phyloP scores from a whole-genome alignment of 164 flowering plant species.

The Amborella trichopoda region DNA sequence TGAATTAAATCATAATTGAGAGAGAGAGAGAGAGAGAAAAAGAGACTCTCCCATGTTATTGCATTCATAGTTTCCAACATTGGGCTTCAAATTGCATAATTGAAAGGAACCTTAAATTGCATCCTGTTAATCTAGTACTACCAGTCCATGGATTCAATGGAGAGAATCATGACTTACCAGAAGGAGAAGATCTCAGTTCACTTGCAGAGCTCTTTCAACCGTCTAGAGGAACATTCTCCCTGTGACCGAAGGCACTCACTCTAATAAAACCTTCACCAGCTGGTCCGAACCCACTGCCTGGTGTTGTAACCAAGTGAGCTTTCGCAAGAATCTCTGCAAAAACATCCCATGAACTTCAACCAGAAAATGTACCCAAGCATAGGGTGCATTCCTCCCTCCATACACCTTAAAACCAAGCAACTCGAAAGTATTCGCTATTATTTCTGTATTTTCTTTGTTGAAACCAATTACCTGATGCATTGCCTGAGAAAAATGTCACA shows the following conservation, averaged over 20 bases:
- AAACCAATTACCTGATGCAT: constrained; percentile 58
- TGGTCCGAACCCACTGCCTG: constrained; percentile 95
- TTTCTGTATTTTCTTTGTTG: constrained; percentile 76
- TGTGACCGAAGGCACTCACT: constrained; percentile 88
- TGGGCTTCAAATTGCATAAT: too few species aligned
- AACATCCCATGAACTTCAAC: constrained; percentile 93
- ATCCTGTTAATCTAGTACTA: too few species aligned
- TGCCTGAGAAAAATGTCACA: constrained; percentile 65
- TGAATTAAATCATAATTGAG: too few species aligned
- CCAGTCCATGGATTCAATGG: too few species aligned
- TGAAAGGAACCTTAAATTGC: too few species aligned
- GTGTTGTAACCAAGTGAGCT: constrained; percentile 88
- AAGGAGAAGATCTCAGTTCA: too few species aligned
- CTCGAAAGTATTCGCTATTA: constrained; percentile 67
- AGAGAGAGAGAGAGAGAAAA: too few species aligned
- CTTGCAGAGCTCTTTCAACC: constrained; percentile 62
- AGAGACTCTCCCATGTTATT: too few species aligned
- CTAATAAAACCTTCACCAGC: constrained; percentile 91
- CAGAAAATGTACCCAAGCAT: constrained; percentile 91
- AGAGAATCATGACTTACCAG: too few species aligned
- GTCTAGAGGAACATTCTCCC: constrained; percentile 56
- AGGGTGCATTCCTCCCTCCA: constrained; percentile 89
- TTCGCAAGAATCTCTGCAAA: constrained; percentile 85
- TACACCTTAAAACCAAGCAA: constrained; percentile 78
- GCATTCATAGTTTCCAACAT: too few species aligned